phyloP scores from a whole-genome alignment of 2,329 filamentous ascomycete genomes.

The Teratosphaeria gauchensis region DNA sequence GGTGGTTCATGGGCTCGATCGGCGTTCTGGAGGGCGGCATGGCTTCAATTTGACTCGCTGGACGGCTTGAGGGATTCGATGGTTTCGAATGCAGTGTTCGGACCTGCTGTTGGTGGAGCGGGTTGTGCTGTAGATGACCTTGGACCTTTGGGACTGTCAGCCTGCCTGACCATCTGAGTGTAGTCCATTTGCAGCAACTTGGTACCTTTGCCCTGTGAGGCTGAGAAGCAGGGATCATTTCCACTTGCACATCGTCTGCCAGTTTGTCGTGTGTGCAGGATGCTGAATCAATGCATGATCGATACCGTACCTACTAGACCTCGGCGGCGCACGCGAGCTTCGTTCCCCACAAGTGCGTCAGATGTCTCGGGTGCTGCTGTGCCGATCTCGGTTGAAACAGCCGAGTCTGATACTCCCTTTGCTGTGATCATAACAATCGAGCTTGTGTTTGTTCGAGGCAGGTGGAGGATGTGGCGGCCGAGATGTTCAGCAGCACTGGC shows the following conservation, averaged over 20 bases:
- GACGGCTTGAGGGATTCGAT: conserved; percentile 9
- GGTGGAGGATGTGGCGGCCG: not conserved
- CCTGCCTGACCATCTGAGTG: conserved; percentile 1
- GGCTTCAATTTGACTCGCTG: conserved; percentile 40
- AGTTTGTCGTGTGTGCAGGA: not conserved
- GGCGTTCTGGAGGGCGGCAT: conserved; percentile 30
- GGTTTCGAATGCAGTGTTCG: conserved; percentile 21
- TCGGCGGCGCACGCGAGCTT: not conserved
- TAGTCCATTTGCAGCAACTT: not conserved
- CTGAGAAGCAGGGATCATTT: conserved; percentile 31
- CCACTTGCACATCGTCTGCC: not conserved
- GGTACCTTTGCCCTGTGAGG: conserved; percentile 31
- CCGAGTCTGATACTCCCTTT: not conserved
- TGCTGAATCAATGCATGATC: not conserved
- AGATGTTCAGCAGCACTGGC: not conserved
- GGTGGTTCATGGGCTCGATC: not conserved
- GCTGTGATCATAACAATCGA: not conserved
- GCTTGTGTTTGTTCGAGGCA: not conserved
- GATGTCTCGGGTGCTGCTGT: not conserved
- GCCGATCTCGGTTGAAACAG: not conserved
- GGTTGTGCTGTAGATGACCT: conserved; percentile 1
- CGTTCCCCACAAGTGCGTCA: not conserved
- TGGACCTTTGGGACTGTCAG: not conserved
- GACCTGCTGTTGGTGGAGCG: conserved; percentile 21
- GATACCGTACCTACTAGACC: not conserved